phyloP scores from a whole-genome alignment of 169 alveolate genomes.

The Plasmodium gonderi region DNA sequence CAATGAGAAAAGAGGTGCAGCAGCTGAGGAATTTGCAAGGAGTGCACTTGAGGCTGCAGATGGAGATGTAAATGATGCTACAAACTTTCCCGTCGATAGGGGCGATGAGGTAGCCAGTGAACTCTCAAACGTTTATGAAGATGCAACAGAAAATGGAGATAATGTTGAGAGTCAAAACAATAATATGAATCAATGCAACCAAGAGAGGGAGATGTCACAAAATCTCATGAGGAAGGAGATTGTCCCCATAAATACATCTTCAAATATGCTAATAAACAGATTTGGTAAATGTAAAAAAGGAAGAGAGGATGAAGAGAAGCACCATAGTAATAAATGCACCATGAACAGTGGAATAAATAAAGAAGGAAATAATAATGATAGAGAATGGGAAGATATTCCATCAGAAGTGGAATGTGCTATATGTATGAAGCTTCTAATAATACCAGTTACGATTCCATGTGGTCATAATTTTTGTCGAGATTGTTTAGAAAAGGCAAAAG shows the following conservation, averaged over 20 bases:
- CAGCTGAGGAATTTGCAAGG: no score
- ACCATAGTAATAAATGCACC: not conserved
- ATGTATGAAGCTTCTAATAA: slow-evolving; percentile 81
- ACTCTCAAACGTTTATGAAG: not conserved
- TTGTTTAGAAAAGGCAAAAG: slow-evolving; percentile 82
- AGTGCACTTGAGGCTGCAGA: not conserved
- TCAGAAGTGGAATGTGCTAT: slow-evolving; percentile 71
- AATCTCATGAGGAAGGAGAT: no score
- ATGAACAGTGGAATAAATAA: not conserved
- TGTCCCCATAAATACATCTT: no score
- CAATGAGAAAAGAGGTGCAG: no score
- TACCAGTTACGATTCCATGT: slow-evolving; percentile 85
- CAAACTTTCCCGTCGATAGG: not conserved
- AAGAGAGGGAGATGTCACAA: no score
- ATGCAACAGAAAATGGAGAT: not conserved
- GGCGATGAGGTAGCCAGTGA: not conserved
- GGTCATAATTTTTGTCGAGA: slow-evolving; percentile 86
- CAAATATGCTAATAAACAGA: not conserved
- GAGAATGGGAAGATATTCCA: slow-evolving; percentile 9
- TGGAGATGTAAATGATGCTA: not conserved
- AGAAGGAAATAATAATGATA: not conserved
- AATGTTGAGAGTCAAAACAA: no score
- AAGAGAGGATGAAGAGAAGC: not conserved
- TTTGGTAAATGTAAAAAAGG: not conserved
- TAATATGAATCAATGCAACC: no score